Evolutionary conservation across 1,139 yeast species (phyloP), one percentile per base, ranked within the genome.

Genomic region (Candida glucosophila): DNA sequence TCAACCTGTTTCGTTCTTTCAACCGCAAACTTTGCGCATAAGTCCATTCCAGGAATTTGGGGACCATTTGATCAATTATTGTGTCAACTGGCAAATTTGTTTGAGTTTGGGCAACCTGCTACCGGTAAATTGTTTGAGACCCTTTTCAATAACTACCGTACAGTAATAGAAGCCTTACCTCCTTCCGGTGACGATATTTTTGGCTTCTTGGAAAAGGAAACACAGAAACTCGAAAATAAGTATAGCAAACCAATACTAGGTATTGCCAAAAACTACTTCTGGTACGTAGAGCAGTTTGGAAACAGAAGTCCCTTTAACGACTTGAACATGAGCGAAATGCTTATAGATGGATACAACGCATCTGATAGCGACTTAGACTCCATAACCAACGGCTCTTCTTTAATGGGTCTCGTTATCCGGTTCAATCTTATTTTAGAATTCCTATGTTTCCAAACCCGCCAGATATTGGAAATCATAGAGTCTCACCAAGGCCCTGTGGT

Each of bases 81-180:
- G 39, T 16, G 45, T 30, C 7, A 19, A 3, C 25, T 44, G 2
- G 22, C 41, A 8, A 37, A 36, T 7, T 52, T 69, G 2, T 73
- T 62, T 29, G 70, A 70, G 30, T 70, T 67, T 28, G 80, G 80
- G 0, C 71, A 67, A 31, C 68, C 77, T 3, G 72, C 76, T 5
- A 63, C 77, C 0, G 80, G 80, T 2, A 58, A 64, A 31, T 44
- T 73, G 6, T 52, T 66, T 20, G 73, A 69, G 30, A 54, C 59
- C 22, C 41, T 73, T 6, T 61, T 69, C 31, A 44, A 47, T n/a
- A 61, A 59, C 4, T 53, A 41, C 27, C 6, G 11, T 4, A 19
- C 9, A 11, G 28, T 28, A 9, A 9, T 28, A 14, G 15, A 19
- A 6, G 7, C 11, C 6, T 4, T 13, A 6, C 9, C 17, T 6